Evolutionary conservation across 805 yeast species (phyloP).

Genomic region (Candida adriatica): DNA sequence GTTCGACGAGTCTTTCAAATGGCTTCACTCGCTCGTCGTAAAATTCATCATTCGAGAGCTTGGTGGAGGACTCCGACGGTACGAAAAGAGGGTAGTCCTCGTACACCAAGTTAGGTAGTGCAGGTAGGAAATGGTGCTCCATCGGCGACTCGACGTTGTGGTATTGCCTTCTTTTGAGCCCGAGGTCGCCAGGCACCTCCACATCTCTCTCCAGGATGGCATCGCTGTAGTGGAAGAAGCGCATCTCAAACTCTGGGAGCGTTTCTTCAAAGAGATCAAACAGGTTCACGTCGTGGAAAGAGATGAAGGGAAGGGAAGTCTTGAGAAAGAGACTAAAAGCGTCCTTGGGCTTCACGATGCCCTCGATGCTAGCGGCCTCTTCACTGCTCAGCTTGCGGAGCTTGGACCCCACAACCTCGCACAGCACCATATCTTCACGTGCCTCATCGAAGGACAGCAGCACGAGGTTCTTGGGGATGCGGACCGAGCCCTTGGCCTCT

Average conservation of each 20-base stretch:
- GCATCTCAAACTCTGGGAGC: constrained; percentile 3
- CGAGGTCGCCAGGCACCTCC: constrained; percentile 16
- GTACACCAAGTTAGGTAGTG: constrained; percentile 17
- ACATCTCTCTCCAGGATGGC: constrained; percentile 19
- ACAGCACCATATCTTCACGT: constrained; percentile 10
- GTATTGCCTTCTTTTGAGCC: constrained; percentile 8
- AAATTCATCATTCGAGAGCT: constrained; percentile 12
- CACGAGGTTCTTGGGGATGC: constrained; percentile 9
- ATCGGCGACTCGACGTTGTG: constrained; percentile 7
- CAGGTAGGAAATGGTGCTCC: constrained; percentile 19
- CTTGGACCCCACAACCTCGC: too few species aligned
- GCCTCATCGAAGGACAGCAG: constrained; percentile 7
- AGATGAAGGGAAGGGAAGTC: constrained; percentile 19
- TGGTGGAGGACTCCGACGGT: constrained; percentile 13
- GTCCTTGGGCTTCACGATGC: too few species aligned
- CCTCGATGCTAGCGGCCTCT: too few species aligned
- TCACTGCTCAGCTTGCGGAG: too few species aligned
- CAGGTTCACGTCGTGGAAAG: constrained; percentile 16
- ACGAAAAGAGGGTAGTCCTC: constrained; percentile 22
- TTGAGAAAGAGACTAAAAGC: constrained; percentile 11
- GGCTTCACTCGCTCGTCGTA: constrained; percentile 5
- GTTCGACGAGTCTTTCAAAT: constrained; percentile 9
- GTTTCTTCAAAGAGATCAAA: constrained; percentile 16
- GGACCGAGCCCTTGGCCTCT: neutral
- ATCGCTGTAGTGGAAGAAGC: constrained; percentile 11